A percentile compares a stretch with the other conserved stretches of the same genome.
Evolutionary conservation across 768 basidiomycete species (phyloP).

Genomic region (Tylopilus cervinicoccineus): DNA sequence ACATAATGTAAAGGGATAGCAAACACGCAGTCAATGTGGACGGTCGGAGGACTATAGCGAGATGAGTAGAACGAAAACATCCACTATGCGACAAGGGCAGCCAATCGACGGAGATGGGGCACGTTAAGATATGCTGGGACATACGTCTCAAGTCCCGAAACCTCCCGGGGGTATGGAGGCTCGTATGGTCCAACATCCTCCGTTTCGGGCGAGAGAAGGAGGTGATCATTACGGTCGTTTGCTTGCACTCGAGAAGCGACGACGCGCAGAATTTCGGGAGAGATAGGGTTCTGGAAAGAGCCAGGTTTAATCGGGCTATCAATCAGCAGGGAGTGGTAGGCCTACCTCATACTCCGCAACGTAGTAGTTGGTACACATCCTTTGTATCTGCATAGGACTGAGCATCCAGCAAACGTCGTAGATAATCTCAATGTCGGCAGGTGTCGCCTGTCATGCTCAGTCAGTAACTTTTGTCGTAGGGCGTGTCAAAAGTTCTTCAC

Average conservation of each 20-base stretch:
- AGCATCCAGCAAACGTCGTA: conserved; percentile 99
- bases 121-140: conserved; percentile 90
- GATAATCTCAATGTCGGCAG: conserved; percentile 97
- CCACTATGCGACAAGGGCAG: conserved; percentile 73
- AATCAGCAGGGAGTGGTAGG: conserved; percentile 12
- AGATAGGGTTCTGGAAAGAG: conserved; percentile 78
- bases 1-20: conserved; percentile 20
- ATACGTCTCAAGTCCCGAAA: conserved; percentile 94
- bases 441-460: conserved; percentile 59
- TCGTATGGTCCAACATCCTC: conserved; percentile 98
- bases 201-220: conserved; percentile 91
- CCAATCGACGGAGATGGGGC: conserved; percentile 82
- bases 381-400: conserved; percentile 97
- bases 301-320: neutral
- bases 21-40: conserved; percentile 5
- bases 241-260: conserved; percentile 95
- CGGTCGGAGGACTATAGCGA: neutral
- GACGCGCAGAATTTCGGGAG: conserved; percentile 93
- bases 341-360: conserved; percentile 96
- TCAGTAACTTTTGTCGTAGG: conserved; percentile 6
- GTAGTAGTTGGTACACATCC: conserved; percentile 98
- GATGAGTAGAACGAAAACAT: neutral
- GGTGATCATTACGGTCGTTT: conserved; percentile 95
- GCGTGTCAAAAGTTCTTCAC: conserved; percentile 9
- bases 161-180: conserved; percentile 88